Evolutionary conservation across 495 filamentous ascomycete species (phyloP), one percentile per base, ranked within the genome.

Genomic region (Aspergillus ellipticus): DNA sequence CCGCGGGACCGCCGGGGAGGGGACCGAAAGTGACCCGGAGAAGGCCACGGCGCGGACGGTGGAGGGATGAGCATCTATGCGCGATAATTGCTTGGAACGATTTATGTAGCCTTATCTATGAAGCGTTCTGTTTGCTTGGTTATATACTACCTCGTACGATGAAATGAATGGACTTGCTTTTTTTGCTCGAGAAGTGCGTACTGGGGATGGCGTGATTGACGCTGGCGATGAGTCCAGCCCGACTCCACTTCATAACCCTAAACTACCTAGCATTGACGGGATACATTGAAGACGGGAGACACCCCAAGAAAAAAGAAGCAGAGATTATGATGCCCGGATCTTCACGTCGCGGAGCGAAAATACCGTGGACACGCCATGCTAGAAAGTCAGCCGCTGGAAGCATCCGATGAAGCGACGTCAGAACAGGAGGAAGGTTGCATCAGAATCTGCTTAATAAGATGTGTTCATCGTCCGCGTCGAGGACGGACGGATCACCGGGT

Each of bases 1-100:
- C 21, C 56, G 56, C 9, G 56, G 55, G 13, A 39, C n/a, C 16
- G 56, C 9, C 21, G 55, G 6, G 11, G 47, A 55, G 16, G 29
- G 19, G 17, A 11, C 20, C 15, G 49, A 56, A 37, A 52, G 54
- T 20, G 61, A 66, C 42, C 50, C 43, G 41, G 64, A 66, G 43
- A 66, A 66, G 56, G 62, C 43, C 1, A 42, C 41, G 13, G 42
- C 28, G 15, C 45, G 45, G 11, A 48, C 45, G 2, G 20, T 48
- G 13, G 45, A 48, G 15, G 45, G 45, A 16, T 48, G 45, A 48
- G 7, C 2, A 45, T 22, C 19, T 16, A 22, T 1, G 3, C 7
- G 21, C 3, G 10, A 45, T 22, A 24, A 16, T 43, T 47, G 21
- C 2, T n/a, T 17, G 13, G 24, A 28, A 24, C 4, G 3, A 22